Evolutionary conservation across 2,329 filamentous ascomycete genomes (phyloP), one percentile per base, ranked within the genome.

Genomic region (Beauveria sp.): DNA sequence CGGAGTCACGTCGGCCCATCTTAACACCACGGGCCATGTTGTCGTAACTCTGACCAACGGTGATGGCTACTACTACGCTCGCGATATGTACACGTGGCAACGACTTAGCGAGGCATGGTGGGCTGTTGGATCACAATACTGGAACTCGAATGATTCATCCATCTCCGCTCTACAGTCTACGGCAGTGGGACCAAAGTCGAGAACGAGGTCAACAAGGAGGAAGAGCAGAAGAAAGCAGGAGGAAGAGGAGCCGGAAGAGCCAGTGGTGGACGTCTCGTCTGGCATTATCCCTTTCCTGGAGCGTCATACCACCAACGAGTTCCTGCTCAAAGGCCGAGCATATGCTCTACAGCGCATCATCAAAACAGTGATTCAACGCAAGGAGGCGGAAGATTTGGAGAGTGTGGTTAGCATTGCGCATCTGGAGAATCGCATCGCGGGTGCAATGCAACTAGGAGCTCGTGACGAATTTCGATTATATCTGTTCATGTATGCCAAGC

Each of bases 401-500:
- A 90, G 90, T 24, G 89, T 85, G 48, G 90, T 97, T 54, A 96
- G 91, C 59, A 92, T 99, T 64, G 93, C 92, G 7, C 94, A 99
- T 76, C 79, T 99, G 14, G 94, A 99, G 73, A 97, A 97, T 69
- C 85, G 96, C 44, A 87, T 99, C 51, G 93, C 94, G 2, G 96
- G 91, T 4, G 91, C 94, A 0, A 77, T 96, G 70, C 88, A 91
- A 63, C 78, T 99, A 1, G 90, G 89, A 3, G 89, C 94, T 0
- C 89, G 86, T 67, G 92, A 97, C 62, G 94, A 99, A 72, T 99
- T 97, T 76, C 86, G 91, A 61, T 80, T 96, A 1, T 97, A 97
- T 70, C 78, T 99, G n/a, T 89, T 92, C 69, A 97, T 97, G 92
- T 99, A 99, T 70, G 93, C 92, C 3, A 97, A 97, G 77, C 87